Evolutionary conservation across 495 filamentous ascomycete species (phyloP).

Genomic region (Neurospora cerealis): DNA sequence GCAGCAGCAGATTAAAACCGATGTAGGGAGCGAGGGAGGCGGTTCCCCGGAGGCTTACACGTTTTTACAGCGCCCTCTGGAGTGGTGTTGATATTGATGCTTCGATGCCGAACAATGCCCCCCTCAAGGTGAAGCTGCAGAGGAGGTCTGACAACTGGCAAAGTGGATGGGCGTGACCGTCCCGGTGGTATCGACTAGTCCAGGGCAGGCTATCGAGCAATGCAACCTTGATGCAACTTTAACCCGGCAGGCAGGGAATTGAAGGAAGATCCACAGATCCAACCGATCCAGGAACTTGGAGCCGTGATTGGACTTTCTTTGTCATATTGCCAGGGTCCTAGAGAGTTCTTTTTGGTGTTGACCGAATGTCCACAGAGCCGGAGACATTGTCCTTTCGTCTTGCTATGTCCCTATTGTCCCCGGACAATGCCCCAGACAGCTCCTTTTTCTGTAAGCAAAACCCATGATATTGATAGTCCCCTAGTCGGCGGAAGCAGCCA

Average conservation of each 20-base stretch:
- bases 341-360: background rate
- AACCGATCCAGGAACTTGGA: background rate
- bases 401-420: background rate
- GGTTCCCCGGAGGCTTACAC: background rate
- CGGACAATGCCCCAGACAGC: background rate
- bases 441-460: background rate
- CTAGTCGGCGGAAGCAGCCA: background rate
- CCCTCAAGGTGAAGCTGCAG: background rate
- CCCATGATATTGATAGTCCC: background rate
- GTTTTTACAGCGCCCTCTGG: background rate
- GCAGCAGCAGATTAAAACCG: background rate
- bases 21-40: background rate
- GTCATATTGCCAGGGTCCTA: background rate
- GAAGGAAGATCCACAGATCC: background rate
- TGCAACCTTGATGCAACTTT: background rate
- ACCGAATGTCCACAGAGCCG: background rate
- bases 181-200: background rate
- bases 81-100: background rate
- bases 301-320: background rate
- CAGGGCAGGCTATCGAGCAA: background rate
- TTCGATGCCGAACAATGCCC: background rate
- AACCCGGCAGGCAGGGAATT: background rate
- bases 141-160: background rate
- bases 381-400: background rate
- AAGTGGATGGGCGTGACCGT: background rate